Percentiles rank a stretch among this genome's conserved stretches.
Evolutionary conservation across 306 rosid genomes (phyloP).

Genomic region (Benincasa hispida): DNA sequence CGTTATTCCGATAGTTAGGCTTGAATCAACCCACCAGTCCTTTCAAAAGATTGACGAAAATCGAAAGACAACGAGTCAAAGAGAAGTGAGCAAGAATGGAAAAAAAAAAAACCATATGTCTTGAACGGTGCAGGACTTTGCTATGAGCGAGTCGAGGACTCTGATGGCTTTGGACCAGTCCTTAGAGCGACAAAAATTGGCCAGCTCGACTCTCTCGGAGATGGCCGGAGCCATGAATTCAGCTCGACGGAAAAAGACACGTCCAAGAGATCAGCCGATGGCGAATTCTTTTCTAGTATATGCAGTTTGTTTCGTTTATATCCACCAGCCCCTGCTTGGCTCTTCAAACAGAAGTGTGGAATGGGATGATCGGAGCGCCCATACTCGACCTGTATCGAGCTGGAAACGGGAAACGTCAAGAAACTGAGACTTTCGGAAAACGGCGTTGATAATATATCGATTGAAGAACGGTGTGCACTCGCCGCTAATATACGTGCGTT

Average conservation of each 20-base stretch:
- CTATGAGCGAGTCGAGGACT: constrained; percentile 67
- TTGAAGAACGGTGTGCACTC: not conserved
- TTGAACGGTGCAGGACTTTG: constrained; percentile 48
- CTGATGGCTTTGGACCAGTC: constrained; percentile 97
- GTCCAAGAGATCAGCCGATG: not conserved
- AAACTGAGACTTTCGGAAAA: not conserved
- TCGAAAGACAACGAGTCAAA: constrained; percentile 6
- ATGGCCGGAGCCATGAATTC: constrained; percentile 36
- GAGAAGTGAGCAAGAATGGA: constrained; percentile 7
- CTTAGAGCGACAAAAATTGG: constrained; percentile 63
- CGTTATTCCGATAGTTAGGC: not conserved
- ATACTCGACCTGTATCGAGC: not conserved
- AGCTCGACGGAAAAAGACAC: not conserved
- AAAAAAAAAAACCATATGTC: constrained; percentile 48
- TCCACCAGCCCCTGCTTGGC: not conserved
- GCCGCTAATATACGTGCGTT: not conserved
- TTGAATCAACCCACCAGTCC: constrained; percentile 9
- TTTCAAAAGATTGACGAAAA: not conserved
- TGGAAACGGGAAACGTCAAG: not conserved
- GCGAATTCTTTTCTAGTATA: not conserved
- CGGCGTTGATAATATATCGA: constrained; percentile 4
- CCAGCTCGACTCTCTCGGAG: constrained; percentile 65
- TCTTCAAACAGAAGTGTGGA: not conserved
- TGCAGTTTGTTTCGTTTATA: not conserved
- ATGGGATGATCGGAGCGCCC: not conserved